Percentiles rank a stretch among this genome's conserved stretches.
These are phyloP conservation scores for Penicillium sumatraense DNA, from an alignment of 2,329 filamentous ascomycete genomes.

Conservation along the genomic window DNA sequence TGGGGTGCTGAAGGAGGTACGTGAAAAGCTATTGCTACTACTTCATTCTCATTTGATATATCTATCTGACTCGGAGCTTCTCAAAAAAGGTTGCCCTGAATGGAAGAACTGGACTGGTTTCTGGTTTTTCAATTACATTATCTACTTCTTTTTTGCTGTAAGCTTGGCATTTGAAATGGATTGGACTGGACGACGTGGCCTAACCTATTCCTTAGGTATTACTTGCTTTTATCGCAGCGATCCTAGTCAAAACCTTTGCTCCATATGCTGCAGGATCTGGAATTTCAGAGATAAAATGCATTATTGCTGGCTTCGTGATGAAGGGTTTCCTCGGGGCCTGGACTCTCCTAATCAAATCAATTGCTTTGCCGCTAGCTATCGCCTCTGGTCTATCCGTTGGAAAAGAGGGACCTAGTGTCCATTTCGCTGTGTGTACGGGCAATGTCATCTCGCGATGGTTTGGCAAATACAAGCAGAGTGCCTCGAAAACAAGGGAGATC, in stretches of 20 bases:
- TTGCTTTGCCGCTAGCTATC: conserved; percentile 88
- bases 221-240: conserved; percentile 82
- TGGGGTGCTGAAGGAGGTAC: conserved; percentile 88
- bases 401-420: conserved; percentile 97
- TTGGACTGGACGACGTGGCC: neutral
- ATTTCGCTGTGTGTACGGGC: conserved; percentile 96
- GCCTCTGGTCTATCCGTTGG: conserved; percentile 92
- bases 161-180: conserved; percentile 25
- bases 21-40: neutral
- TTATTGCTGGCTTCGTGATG: conserved; percentile 99
- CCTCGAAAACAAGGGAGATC: conserved; percentile 93
- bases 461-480: conserved; percentile 87
- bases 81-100: conserved; percentile 75
- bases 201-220: conserved; percentile 57
- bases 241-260: conserved; percentile 85
- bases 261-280: conserved; percentile 96
- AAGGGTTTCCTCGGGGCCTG: conserved; percentile 93
- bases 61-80: neutral
- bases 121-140: conserved; percentile 76
- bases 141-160: conserved; percentile 87
- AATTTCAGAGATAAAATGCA: conserved; percentile 99
- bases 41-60: neutral
- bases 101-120: conserved; percentile 90
- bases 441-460: conserved; percentile 96
- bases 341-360: conserved; percentile 92